Evolutionary conservation across 2,329 filamentous ascomycete genomes (phyloP), one percentile per base, ranked within the genome.

Genomic region (Meredithiella fracta): DNA sequence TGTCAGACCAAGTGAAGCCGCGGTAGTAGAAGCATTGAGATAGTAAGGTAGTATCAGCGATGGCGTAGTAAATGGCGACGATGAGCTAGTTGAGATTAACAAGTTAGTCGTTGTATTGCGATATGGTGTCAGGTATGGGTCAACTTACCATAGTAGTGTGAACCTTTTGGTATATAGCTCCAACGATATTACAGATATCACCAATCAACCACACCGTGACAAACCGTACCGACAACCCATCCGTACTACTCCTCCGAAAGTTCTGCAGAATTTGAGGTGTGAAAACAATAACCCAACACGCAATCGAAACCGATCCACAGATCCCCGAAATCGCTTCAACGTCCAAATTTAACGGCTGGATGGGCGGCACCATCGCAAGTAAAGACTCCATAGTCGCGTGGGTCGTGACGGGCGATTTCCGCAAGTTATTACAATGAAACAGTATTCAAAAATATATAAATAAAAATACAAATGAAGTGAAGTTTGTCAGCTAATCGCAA

Each of bases 281-380:
- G 72, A 96, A 98, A 58, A 98, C 92, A 37, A 97, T 87, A 57
- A 97, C 86, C 92, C 92, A 96, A 67, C 90, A 96, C 53, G 90
- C 90, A 66, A 98, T 96, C 49, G 88, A 95, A 62, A 98, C 90
- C 7, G 90, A 95, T 23, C 85, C 91, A 70, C 85, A 89, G 63
- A 96, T 96, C 55, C 91, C 91, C 63, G 87, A 94, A 64, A 96
- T 82, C 59, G 90, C 89, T 66, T 92, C 86, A 59, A 95, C 82
- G 67, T 95, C 86, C 62, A 96, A 74, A 68, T 85, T 83, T 60
- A 80, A 67, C n/a, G 71, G 73, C 38, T 65, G 70, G 20, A 76
- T 76, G 3, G 77, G 75, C 52, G 77, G 77, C 9, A 58, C 57
- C 14, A 38, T 47, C 51, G 53, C 34, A 25, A 23, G 52, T 25